Conservation (phyloP, 768 basidiomycete species). For the Thelephora aurantiotincta region DNA sequence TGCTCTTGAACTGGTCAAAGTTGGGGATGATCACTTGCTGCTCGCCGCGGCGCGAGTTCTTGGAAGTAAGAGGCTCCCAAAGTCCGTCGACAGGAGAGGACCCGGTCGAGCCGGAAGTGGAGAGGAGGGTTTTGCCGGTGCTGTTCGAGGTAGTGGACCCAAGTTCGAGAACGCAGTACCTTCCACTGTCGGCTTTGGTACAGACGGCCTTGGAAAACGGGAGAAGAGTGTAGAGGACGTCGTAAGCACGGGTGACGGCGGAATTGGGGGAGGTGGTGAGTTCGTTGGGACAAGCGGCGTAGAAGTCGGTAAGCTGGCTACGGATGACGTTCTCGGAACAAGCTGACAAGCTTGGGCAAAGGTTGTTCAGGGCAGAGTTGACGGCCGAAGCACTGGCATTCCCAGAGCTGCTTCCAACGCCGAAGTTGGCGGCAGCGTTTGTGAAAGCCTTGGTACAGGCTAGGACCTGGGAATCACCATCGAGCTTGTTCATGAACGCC, state of each 20-base stretch:
- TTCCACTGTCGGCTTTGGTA: conserved; percentile 53
- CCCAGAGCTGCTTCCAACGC: conserved; percentile 26
- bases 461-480: conserved; percentile 40
- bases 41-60: conserved; percentile 15
- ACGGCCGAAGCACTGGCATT: conserved; percentile 29
- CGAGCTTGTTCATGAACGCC: conserved; percentile 44
- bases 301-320: conserved; percentile 51
- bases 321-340: conserved; percentile 52
- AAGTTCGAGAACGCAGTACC: conserved; percentile 52
- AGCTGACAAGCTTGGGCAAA: conserved; percentile 35
- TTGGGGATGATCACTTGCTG: conserved; percentile 32
- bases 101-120: conserved; percentile 1
- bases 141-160: conserved; percentile 17
- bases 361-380: conserved; percentile 30
- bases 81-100: too few relatives aligned
- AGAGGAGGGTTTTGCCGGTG: conserved; percentile 10
- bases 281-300: conserved; percentile 55
- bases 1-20: conserved; percentile 32
- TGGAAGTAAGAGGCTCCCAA: too few relatives aligned
- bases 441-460: conserved; percentile 53
- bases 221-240: conserved; percentile 56
- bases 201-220: conserved; percentile 64
- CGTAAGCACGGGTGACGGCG: conserved; percentile 56
- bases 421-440: conserved; percentile 40
- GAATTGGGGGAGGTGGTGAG: conserved; percentile 35